Evolutionary conservation across 352 stramenopile genomes (phyloP).

Genomic region (Pythium myriotylum): DNA sequence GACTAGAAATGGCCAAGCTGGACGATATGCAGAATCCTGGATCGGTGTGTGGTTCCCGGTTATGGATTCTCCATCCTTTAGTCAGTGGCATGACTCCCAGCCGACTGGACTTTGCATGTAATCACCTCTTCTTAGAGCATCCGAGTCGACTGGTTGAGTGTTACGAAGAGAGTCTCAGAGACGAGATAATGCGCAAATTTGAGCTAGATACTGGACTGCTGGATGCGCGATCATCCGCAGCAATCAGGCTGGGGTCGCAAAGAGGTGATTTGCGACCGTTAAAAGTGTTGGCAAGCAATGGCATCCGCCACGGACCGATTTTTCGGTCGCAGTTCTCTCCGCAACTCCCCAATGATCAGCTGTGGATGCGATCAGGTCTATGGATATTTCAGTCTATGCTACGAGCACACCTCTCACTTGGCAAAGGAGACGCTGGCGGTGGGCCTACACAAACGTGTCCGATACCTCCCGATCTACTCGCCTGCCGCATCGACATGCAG

Average conservation of each 20-base stretch:
- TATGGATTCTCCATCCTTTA: slow-evolving; percentile 16
- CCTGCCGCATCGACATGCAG: slow-evolving; percentile 45
- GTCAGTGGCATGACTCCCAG: background rate
- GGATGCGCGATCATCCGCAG: no score
- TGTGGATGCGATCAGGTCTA: slow-evolving; percentile 32
- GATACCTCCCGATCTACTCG: slow-evolving; percentile 42
- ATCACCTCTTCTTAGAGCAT: slow-evolving; percentile 13
- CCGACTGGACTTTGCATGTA: background rate
- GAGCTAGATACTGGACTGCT: no score
- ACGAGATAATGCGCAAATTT: slow-evolving; percentile 4
- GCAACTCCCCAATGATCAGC: slow-evolving; percentile 22
- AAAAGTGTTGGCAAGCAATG: no score
- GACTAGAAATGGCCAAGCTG: slow-evolving; percentile 9
- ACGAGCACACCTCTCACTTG: slow-evolving; percentile 24
- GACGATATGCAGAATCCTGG: background rate
- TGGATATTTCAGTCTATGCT: slow-evolving; percentile 61
- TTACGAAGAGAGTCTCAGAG: slow-evolving; percentile 5
- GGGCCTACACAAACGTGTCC: background rate
- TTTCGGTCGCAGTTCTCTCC: no score
- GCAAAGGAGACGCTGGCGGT: background rate
- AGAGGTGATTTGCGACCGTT: no score
- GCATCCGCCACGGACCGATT: no score
- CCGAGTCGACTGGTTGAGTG: slow-evolving; percentile 2
- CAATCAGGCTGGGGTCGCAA: no score
- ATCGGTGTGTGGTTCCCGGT: slow-evolving; percentile 8